phyloP scores from a whole-genome alignment of 2,329 filamentous ascomycete genomes.

The Thyridium curvatum region DNA sequence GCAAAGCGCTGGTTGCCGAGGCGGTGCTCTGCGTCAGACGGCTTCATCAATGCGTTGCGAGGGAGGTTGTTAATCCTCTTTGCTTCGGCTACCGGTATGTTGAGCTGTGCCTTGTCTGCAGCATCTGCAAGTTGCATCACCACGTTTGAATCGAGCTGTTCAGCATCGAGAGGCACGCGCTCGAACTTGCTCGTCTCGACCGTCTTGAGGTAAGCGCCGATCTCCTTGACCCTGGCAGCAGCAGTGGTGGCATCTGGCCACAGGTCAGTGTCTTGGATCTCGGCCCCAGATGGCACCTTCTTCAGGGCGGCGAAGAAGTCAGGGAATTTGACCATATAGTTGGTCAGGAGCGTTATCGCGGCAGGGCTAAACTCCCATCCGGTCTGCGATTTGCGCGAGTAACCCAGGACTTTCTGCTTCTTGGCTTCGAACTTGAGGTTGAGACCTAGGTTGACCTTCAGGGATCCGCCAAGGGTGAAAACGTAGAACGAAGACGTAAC shows the following conservation, averaged over 20 bases:
- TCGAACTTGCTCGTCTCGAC: constrained; percentile 85
- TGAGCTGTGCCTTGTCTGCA: constrained; percentile 53
- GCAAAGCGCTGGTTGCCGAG: constrained; percentile 77
- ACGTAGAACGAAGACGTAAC: constrained; percentile 93
- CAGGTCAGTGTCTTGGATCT: constrained; percentile 79
- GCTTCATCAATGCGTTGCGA: constrained; percentile 81
- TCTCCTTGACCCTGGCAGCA: constrained; percentile 81
- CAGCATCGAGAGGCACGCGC: constrained; percentile 89
- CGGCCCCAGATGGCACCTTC: constrained; percentile 76
- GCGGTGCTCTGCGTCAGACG: constrained; percentile 91
- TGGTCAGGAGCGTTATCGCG: constrained; percentile 71
- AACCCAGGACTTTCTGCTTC: constrained; percentile 92
- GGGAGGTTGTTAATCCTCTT: constrained; percentile 77
- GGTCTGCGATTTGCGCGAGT: constrained; percentile 76
- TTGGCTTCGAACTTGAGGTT: constrained; percentile 96
- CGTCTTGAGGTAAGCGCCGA: constrained; percentile 86
- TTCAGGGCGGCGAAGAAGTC: constrained; percentile 91
- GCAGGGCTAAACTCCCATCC: constrained; percentile 95
- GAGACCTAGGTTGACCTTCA: constrained; percentile 83
- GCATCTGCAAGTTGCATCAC: constrained; percentile 75
- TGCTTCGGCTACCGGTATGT: constrained; percentile 46
- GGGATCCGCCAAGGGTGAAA: constrained; percentile 60
- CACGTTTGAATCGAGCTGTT: constrained; percentile 88
- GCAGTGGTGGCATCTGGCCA: constrained; percentile 70
- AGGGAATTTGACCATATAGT: constrained; percentile 92